A percentile compares a stretch with the other conserved stretches of the same genome.
Conservation (phyloP, 805 yeast species). For the Kodamaea kakaduensis region DNA sequence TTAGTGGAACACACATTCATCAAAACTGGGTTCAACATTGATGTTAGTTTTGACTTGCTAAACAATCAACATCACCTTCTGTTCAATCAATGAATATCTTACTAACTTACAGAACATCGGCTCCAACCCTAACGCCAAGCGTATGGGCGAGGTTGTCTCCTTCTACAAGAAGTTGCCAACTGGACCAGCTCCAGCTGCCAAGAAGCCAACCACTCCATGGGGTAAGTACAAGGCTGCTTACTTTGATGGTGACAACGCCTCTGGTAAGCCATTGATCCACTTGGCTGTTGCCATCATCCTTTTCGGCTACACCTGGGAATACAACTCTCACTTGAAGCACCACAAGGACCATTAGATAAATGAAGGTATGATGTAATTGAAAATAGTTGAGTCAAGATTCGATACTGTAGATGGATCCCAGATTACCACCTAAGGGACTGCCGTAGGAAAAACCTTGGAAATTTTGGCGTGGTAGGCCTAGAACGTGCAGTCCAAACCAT, state of each 20-base stretch:
- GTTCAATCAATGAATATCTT: no score
- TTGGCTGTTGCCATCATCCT: conserved; percentile 62
- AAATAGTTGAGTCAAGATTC: no score
- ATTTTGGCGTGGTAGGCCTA: no score
- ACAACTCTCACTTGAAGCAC: conserved; percentile 77
- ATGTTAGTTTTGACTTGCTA: not conserved
- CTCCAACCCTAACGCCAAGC: conserved; percentile 93
- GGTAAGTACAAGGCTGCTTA: conserved; percentile 82
- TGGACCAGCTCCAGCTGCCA: conserved; percentile 77
- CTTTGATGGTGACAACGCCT: conserved; percentile 79
- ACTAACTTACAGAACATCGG: conserved; percentile 70
- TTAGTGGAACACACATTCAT: no score
- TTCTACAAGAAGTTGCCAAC: conserved; percentile 96
- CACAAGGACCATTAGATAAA: conserved; percentile 14
- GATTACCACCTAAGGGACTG: no score
- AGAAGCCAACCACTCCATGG: conserved; percentile 60
- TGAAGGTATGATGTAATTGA: conserved; percentile 1
- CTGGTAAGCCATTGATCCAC: conserved; percentile 81
- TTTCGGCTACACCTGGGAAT: conserved; percentile 88
- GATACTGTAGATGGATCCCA: no score
- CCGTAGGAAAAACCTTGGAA: no score
- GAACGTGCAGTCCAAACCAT: no score
- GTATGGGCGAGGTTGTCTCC: conserved; percentile 90
- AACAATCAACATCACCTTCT: not conserved
- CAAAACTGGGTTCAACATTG: conserved; percentile 14